Evolutionary conservation across 805 yeast species (phyloP), one percentile per base, ranked within the genome.

Genomic region (Ogataea paradorogensis): DNA sequence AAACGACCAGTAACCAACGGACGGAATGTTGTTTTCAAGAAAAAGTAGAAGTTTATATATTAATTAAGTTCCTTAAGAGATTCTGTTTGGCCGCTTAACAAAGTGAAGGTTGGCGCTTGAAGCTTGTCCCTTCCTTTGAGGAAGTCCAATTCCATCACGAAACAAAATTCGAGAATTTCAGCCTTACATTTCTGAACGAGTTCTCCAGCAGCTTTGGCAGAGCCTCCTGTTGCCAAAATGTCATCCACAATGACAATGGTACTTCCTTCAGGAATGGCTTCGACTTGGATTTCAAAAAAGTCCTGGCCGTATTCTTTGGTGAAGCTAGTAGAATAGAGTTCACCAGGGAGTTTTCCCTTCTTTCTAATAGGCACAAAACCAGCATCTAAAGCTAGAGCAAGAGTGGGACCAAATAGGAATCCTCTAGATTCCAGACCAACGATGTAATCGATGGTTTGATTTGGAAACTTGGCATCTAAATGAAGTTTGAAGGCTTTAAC

Each of bases 341-440:
- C 78, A 54, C 99, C 99, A 35, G 99, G 98, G 52, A 93, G 74
- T 68, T 93, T 93, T 43, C 98, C 98, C 41, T 80, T 80, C 70
- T 93, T 93, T 74, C 99, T 86, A 31, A 93, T 83, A 16, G 99
- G 98, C 37, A 91, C 84, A 56, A 93, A 93, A 8, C 96, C 95
- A 26, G 91, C 90, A 47, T 82, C 82, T 43, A 93, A 65, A 40
- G 86, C 91, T 49, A 93, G 73, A 7, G 99, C 99, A 52, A 93
- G 73, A 25, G 98, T 71, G 31, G 99, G 99, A 10, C 98, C 99
- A 57, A 93, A 91, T 43, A 93, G 71, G 63, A 93, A 93, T 3
- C 99, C 99, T 66, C 99, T 82, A 35, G 97, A 85, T 66, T 93
- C 99, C 51, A 93, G 75, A 33, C 98, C 99, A 35, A 93, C 88